Conservation (phyloP, 352 stramenopile genomes). For the Phytopythium delawarense region DNA sequence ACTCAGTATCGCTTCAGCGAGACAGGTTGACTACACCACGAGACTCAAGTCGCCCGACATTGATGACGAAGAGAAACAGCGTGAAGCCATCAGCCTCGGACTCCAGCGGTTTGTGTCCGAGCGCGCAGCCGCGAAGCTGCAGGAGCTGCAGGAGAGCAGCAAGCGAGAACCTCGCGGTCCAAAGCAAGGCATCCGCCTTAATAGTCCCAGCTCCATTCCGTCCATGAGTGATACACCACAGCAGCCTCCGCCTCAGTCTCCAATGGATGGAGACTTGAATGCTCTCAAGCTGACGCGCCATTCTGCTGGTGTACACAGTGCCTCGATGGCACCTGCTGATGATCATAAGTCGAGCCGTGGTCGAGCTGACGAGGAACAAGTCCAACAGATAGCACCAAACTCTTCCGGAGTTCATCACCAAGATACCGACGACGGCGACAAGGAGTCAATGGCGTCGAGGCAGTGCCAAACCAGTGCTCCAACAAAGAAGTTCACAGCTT, state of each 20-base stretch:
- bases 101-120: constrained; percentile 37
- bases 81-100: constrained; percentile 13
- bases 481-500: not conserved
- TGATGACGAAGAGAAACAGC: constrained; percentile 1
- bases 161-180: not conserved
- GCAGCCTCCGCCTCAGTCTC: not conserved
- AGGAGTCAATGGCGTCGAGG: not conserved
- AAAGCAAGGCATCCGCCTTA: constrained; percentile 5
- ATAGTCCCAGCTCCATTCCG: not conserved
- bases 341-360: not conserved
- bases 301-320: too few species aligned
- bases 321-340: not conserved
- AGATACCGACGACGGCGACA: not conserved
- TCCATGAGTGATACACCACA: not conserved
- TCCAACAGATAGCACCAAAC: not conserved
- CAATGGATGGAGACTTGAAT: not conserved
- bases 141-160: constrained; percentile 25
- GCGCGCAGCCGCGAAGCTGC: constrained; percentile 28
- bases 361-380: not conserved
- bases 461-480: not conserved
- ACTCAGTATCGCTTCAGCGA: not conserved
- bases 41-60: not conserved
- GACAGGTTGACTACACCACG: not conserved
- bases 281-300: too few species aligned
- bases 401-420: not conserved